These are phyloP conservation scores for Flaveria linearis DNA, from an alignment of 129 eudicot species.

Conservation along the genomic window DNA sequence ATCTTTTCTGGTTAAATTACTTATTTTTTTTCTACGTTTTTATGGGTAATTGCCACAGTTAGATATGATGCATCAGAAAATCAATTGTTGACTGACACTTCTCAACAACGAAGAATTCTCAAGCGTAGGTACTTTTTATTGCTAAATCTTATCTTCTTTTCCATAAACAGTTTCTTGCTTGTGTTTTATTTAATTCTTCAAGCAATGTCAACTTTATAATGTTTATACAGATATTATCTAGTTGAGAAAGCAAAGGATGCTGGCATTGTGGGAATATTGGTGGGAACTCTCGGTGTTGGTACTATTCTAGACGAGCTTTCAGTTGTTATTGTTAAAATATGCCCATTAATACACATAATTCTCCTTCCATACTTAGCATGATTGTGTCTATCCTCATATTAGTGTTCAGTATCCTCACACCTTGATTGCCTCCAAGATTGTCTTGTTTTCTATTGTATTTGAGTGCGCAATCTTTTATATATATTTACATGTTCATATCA, in stretches of 20 bases:
- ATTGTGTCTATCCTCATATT: too few relatives aligned
- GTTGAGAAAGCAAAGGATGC: constrained; percentile 99
- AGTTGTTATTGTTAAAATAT: neutral
- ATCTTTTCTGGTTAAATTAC: neutral
- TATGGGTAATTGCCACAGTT: constrained; percentile 51
- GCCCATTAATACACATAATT: too few relatives aligned
- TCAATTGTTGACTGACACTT: constrained; percentile 55
- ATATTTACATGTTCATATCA: too few relatives aligned
- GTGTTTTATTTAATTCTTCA: neutral
- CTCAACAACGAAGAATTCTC: constrained; percentile 80
- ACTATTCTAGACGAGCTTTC: constrained; percentile 23
- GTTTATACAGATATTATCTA: constrained; percentile 67
- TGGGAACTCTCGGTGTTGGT: constrained; percentile 99
- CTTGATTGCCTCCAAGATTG: too few relatives aligned
- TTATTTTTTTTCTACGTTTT: neutral
- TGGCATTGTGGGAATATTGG: constrained; percentile 85
- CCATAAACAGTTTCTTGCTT: neutral
- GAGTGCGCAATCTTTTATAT: too few relatives aligned
- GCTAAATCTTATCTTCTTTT: constrained; percentile 12
- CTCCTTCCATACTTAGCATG: too few relatives aligned
- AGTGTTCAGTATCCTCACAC: too few relatives aligned
- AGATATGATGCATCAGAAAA: constrained; percentile 78
- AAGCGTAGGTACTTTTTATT: constrained; percentile 80
- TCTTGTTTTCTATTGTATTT: too few relatives aligned
- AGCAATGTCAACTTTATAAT: constrained; percentile 20